A percentile compares a stretch with the other conserved stretches of the same genome.
These are phyloP conservation scores for Diaporthe aspalathi DNA, from an alignment of 2,329 filamentous ascomycete genomes.

Conservation along the genomic window DNA sequence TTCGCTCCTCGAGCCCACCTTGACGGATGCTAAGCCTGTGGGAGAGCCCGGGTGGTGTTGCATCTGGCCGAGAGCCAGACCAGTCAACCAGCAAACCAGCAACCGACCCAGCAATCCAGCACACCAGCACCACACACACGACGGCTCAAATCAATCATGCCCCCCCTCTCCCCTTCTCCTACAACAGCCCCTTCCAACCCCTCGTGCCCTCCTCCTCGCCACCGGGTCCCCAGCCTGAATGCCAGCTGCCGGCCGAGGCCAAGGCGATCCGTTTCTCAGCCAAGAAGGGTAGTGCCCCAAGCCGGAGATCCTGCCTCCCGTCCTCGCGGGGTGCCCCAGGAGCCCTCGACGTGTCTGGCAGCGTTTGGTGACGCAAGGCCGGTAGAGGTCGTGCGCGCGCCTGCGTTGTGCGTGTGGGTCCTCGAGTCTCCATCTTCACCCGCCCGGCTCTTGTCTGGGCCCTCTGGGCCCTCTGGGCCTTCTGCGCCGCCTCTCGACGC, in stretches of 20 bases:
- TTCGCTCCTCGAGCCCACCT: conserved; percentile 19
- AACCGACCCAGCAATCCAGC: too few relatives aligned
- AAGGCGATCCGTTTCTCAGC: conserved; percentile 33
- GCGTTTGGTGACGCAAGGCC: conserved; percentile 25
- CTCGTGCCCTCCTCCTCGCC: background rate
- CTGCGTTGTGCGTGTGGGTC: conserved; percentile 12
- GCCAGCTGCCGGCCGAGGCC: conserved; percentile 34
- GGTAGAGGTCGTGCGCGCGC: conserved; percentile 13
- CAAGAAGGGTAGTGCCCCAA: conserved; percentile 23
- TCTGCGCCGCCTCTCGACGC: background rate
- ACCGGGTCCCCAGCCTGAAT: background rate
- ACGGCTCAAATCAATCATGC: conserved; percentile 3
- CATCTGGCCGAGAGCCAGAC: conserved; percentile 7
- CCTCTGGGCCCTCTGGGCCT: background rate
- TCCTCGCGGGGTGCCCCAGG: background rate
- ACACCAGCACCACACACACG: conserved; percentile 15
- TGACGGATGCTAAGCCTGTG: conserved; percentile 19
- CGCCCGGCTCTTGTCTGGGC: conserved; percentile 23
- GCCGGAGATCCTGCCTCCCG: conserved; percentile 18
- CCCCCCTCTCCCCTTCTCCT: background rate
- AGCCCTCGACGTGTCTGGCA: conserved; percentile 17
- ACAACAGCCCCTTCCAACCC: background rate
- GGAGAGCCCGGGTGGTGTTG: conserved; percentile 22
- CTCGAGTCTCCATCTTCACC: conserved; percentile 25
- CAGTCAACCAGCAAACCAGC: background rate